Evolutionary conservation across 805 yeast species (phyloP).

Genomic region (Candida glaebosa): DNA sequence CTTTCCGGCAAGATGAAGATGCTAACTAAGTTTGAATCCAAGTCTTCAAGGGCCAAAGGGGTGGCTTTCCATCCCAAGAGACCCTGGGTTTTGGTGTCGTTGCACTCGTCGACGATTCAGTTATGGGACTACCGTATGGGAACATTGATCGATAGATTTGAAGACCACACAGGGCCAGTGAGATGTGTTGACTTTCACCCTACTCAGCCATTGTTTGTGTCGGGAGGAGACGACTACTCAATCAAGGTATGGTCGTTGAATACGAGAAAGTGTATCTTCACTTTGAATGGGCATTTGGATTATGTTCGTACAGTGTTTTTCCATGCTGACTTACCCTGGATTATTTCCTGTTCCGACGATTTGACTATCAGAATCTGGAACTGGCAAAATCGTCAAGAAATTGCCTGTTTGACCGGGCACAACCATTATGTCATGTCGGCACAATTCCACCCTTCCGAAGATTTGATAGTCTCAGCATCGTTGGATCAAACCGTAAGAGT

Average conservation of each 20-base stretch:
- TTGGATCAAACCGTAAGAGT: constrained; percentile 98
- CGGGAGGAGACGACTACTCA: constrained; percentile 96
- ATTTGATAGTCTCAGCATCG: constrained; percentile 90
- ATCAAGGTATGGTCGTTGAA: constrained; percentile 95
- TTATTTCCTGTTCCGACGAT: constrained; percentile 92
- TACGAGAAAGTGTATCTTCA: constrained; percentile 86
- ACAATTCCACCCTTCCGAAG: constrained; percentile 94
- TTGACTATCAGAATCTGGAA: constrained; percentile 99
- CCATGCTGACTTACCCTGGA: constrained; percentile 97
- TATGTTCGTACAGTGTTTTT: constrained; percentile 91
- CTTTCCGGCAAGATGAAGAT: constrained; percentile 74
- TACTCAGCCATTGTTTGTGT: constrained; percentile 93
- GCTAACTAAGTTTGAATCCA: constrained; percentile 82
- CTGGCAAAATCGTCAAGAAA: constrained; percentile 98
- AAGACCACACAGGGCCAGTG: constrained; percentile 98
- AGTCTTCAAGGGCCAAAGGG: constrained; percentile 96
- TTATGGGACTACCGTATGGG: constrained; percentile 99
- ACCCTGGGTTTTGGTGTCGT: constrained; percentile 94
- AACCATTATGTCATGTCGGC: constrained; percentile 98
- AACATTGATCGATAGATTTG: constrained; percentile 90
- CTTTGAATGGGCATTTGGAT: constrained; percentile 91
- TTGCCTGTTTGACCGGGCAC: constrained; percentile 96
- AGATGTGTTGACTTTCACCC: constrained; percentile 96
- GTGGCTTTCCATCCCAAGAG: constrained; percentile 94
- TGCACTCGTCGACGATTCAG: constrained; percentile 97